These are phyloP conservation scores for Psilocybe mexicana DNA, from an alignment of 1,284 basidiomycete genomes.

Conservation along the genomic window DNA sequence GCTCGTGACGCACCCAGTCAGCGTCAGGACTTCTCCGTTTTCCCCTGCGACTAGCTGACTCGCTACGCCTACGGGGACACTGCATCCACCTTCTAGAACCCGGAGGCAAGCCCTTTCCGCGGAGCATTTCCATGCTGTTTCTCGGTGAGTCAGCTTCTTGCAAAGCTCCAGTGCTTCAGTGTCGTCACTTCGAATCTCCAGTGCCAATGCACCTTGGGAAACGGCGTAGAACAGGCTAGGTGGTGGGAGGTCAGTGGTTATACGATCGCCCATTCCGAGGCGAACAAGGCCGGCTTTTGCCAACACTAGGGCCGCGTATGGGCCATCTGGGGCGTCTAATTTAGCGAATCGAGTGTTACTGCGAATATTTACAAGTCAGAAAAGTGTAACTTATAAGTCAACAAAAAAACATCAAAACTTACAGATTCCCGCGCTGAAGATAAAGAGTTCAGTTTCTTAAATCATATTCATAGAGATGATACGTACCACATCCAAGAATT, in stretches of 20 bases:
- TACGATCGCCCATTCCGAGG: conserved; percentile 73
- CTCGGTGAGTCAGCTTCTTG: conserved; percentile 69
- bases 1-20: conserved; percentile 82
- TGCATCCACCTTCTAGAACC: conserved; percentile 94
- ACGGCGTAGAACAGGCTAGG: conserved; percentile 88
- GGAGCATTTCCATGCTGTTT: conserved; percentile 72
- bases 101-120: conserved; percentile 89
- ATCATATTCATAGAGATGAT: neutral
- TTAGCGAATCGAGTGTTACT: conserved; percentile 91
- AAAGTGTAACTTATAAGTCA: conserved; percentile 3
- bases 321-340: conserved; percentile 84
- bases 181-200: conserved; percentile 86
- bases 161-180: conserved; percentile 62
- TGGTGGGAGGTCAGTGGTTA: conserved; percentile 75
- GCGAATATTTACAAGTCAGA: conserved; percentile 11
- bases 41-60: conserved; percentile 44
- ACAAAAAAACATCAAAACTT: conserved; percentile 30
- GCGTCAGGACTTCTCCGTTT: conserved; percentile 46
- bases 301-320: conserved; percentile 89
- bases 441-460: neutral
- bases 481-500: conserved; percentile 90
- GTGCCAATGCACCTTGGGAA: conserved; percentile 89
- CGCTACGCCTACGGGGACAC: conserved; percentile 92
- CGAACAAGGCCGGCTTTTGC: conserved; percentile 94
- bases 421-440: conserved; percentile 78